Evolutionary conservation across 1,284 basidiomycete genomes (phyloP).

Genomic region (Mrakiaceae sp.): DNA sequence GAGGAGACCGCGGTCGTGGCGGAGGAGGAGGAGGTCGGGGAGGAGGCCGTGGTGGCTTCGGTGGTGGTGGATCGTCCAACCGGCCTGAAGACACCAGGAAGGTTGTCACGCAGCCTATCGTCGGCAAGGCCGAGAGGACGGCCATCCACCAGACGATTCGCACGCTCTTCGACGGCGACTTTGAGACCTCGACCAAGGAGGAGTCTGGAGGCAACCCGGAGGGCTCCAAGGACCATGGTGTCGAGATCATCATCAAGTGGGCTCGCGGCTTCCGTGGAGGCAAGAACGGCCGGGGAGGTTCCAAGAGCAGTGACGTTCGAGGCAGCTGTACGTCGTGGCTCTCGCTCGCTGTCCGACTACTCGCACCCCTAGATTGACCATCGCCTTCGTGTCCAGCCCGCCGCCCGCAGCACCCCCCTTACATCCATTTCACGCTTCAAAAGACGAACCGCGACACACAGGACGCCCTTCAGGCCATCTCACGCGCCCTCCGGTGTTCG

Average conservation of each 20-base stretch:
- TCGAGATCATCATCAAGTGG: conserved; percentile 61
- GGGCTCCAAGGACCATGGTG: conserved; percentile 33
- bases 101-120: conserved; percentile 51
- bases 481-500: conserved; percentile 61
- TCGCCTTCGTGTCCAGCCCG: conserved; percentile 9
- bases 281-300: conserved; percentile 3
- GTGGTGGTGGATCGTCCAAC: conserved; percentile 9
- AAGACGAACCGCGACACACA: conserved; percentile 98
- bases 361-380: not conserved
- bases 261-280: conserved; percentile 34
- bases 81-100: conserved; percentile 51
- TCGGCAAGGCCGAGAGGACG: conserved; percentile 67
- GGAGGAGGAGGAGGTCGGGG: conserved; percentile 40
- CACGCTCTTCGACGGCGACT: conserved; percentile 64
- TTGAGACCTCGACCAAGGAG: conserved; percentile 66
- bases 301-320: not conserved
- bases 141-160: conserved; percentile 71
- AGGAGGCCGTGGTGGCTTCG: conserved; percentile 27
- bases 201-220: conserved; percentile 5
- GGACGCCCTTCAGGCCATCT: conserved; percentile 72
- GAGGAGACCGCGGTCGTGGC: conserved; percentile 36
- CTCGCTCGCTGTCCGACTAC: not conserved
- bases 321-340: not conserved
- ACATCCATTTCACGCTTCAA: conserved; percentile 92
- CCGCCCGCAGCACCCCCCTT: conserved; percentile 43